Evolutionary conservation across 345 rosid species (phyloP).

Genomic region (Citrus maxima): DNA sequence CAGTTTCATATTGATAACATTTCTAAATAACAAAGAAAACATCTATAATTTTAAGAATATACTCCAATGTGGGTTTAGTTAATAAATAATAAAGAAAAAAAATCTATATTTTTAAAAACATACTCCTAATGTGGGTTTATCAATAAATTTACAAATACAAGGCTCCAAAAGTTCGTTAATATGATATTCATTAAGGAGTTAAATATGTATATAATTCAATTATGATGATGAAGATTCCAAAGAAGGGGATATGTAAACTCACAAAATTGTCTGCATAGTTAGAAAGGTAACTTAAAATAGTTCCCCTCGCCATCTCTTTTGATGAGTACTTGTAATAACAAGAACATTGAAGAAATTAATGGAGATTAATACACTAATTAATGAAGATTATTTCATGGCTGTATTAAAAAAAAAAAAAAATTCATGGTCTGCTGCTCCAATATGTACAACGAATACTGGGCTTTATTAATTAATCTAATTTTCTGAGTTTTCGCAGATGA

Average conservation of each 20-base stretch:
- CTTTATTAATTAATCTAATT: neutral
- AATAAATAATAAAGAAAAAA: neutral
- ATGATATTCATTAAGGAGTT: no score
- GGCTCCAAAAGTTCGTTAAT: neutral
- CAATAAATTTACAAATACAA: neutral
- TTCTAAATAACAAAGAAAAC: no score
- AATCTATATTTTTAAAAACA: no score
- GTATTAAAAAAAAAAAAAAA: no score
- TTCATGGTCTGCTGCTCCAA: slow-evolving; percentile 11
- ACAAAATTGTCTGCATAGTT: neutral
- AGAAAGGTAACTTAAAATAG: neutral
- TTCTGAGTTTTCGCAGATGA: neutral
- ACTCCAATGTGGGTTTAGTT: neutral
- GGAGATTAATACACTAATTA: neutral
- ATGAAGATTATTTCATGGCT: no score
- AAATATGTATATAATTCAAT: neutral
- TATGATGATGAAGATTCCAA: neutral
- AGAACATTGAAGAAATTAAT: neutral
- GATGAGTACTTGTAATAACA: neutral
- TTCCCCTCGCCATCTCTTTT: neutral
- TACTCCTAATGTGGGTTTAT: neutral
- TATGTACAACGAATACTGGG: neutral
- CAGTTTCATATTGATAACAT: no score
- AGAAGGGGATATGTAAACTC: neutral
- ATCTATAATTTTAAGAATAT: neutral